phyloP scores from a whole-genome alignment of 2,329 filamentous ascomycete genomes.

The Paraconiothyrium brasiliense region DNA sequence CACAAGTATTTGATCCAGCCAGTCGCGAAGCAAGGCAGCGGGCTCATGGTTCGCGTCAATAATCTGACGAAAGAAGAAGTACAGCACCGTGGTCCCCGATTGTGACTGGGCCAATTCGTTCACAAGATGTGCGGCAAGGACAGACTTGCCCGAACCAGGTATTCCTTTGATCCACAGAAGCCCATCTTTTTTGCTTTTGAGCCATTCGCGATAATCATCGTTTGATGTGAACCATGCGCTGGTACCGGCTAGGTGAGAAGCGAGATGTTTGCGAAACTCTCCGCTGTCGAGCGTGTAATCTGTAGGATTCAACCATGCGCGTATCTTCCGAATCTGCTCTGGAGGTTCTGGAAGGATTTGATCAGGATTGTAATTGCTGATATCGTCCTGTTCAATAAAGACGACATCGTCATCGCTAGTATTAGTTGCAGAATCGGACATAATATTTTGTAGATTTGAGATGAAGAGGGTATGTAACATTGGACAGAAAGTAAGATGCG shows the following conservation, averaged over 20 bases:
- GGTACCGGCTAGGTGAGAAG: conserved; percentile 24
- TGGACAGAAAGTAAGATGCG: neutral
- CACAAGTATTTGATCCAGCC: conserved; percentile 43
- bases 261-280: conserved; percentile 29
- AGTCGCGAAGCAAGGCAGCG: conserved; percentile 43
- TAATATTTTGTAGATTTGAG: neutral
- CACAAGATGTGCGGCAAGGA: conserved; percentile 39
- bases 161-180: conserved; percentile 46
- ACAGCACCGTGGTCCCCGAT: conserved; percentile 38
- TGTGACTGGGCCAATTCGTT: conserved; percentile 18
- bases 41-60: conserved; percentile 43
- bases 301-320: conserved; percentile 29
- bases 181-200: conserved; percentile 17
- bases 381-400: conserved; percentile 34
- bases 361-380: conserved; percentile 45
- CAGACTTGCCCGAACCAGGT: conserved; percentile 51
- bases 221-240: conserved; percentile 10
- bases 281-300: conserved; percentile 23
- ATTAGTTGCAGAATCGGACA: neutral
- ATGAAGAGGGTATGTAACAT: neutral
- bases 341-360: conserved; percentile 43
- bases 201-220: conserved; percentile 22
- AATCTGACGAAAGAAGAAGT: conserved; percentile 54
- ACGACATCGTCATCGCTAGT: conserved; percentile 32
- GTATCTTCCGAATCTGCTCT: conserved; percentile 24